Percentiles rank a stretch among this genome's conserved stretches.
Evolutionary conservation across 192 early-diverging fungal genomes (phyloP).

Genomic region (Diversispora epigaea): DNA sequence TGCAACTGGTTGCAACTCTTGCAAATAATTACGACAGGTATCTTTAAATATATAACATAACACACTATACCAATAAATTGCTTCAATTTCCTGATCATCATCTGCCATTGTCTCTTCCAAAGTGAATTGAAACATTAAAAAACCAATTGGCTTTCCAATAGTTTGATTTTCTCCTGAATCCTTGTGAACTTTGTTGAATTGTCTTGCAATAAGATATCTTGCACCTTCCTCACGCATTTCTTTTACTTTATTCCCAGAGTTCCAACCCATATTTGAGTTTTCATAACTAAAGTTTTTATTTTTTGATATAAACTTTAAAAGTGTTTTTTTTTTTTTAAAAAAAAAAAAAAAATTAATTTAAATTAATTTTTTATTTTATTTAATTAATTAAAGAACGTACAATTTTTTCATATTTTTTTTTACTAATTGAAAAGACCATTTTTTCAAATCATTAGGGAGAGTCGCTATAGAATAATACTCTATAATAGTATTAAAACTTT

Average conservation of each 20-base stretch:
- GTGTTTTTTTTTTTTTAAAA: background rate
- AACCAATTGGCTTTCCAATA: conserved; percentile 36
- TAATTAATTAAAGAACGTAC: conserved; percentile 35
- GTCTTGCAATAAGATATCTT: conserved; percentile 53
- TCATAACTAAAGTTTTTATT: conserved; percentile 47
- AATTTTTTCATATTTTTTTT: conserved; percentile 57
- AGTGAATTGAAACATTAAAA: conserved; percentile 55
- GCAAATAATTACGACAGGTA: too few species aligned
- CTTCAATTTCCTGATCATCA: conserved; percentile 44
- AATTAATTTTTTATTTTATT: background rate
- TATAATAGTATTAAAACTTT: background rate
- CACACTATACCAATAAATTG: conserved; percentile 61
- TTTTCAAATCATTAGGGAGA: conserved; percentile 36
- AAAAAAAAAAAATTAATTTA: background rate
- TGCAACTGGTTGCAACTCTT: too few species aligned
- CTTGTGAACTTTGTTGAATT: background rate
- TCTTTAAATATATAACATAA: background rate
- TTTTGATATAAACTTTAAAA: background rate
- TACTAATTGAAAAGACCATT: conserved; percentile 57
- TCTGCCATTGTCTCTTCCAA: conserved; percentile 57
- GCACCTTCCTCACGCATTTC: conserved; percentile 54
- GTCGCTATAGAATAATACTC: conserved; percentile 34
- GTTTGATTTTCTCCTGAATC: background rate
- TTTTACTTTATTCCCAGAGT: conserved; percentile 42
- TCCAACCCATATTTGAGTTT: conserved; percentile 61